Percentiles rank a stretch among this genome's conserved stretches.
These are phyloP conservation scores for Zalaria sp. DNA, from an alignment of 2,329 filamentous ascomycete species.

Conservation along the genomic window DNA sequence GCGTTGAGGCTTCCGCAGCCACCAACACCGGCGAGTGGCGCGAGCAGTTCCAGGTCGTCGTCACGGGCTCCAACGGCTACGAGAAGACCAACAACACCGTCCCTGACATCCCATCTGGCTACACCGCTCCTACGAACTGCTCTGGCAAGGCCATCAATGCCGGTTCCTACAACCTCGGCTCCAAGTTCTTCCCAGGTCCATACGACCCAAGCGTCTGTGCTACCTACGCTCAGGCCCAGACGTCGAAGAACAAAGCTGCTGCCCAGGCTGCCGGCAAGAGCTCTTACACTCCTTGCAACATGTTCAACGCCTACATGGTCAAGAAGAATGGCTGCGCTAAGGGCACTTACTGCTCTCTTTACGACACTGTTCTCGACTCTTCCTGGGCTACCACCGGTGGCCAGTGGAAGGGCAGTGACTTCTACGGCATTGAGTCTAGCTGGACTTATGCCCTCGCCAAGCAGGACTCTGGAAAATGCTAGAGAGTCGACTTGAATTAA, in stretches of 20 bases:
- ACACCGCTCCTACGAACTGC: constrained; percentile 4
- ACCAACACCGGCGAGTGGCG: constrained; percentile 15
- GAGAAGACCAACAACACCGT: constrained; percentile 13
- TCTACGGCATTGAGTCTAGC: constrained; percentile 10
- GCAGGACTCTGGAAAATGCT: neutral
- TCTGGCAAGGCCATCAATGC: constrained; percentile 7
- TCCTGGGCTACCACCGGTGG: constrained; percentile 10
- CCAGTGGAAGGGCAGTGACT: constrained; percentile 7
- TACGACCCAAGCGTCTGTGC: constrained; percentile 16
- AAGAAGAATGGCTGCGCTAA: constrained; percentile 12
- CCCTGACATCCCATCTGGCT: neutral
- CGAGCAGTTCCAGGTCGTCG: constrained; percentile 15
- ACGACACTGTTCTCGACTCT: constrained; percentile 7
- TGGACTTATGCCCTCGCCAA: neutral
- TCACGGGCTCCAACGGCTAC: constrained; percentile 15
- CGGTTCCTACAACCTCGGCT: constrained; percentile 10
- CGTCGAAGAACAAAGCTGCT: constrained; percentile 8
- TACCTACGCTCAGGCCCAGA: constrained; percentile 11
- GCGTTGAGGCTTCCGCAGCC: constrained; percentile 14
- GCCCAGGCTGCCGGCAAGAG: constrained; percentile 8
- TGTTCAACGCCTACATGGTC: constrained; percentile 17
- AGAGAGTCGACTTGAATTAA: neutral
- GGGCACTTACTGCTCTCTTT: constrained; percentile 18
- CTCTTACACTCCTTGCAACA: constrained; percentile 13
- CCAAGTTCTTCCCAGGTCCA: constrained; percentile 18